Percentiles rank a stretch among this genome's conserved stretches.
Conservation (phyloP, 2,329 filamentous ascomycete species). For the Chalaropsis thielavioides region DNA sequence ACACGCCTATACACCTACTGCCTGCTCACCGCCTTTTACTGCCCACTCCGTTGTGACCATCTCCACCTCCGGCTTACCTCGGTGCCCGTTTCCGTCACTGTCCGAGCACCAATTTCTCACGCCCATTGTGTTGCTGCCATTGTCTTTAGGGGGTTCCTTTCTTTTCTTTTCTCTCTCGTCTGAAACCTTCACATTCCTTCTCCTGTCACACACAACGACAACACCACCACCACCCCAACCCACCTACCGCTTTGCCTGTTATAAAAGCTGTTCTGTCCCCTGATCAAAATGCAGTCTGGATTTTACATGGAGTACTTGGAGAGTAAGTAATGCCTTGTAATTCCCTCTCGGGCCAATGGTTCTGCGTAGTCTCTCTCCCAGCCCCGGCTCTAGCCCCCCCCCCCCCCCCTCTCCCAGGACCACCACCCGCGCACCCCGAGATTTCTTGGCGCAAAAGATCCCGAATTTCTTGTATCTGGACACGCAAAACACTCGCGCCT, state of each 20-base stretch:
- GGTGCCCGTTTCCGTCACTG: not conserved
- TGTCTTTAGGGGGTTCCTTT: not conserved
- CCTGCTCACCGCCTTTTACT: not conserved
- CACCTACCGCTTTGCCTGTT: not conserved
- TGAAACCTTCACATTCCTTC: no score
- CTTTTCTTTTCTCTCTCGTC: no score
- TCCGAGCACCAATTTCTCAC: not conserved
- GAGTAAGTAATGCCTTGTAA: slow-evolving; percentile 39
- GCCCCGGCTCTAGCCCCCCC: not conserved
- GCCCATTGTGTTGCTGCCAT: not conserved
- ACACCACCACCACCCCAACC: not conserved
- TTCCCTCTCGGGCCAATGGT: not conserved
- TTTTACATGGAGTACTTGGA: slow-evolving; percentile 62
- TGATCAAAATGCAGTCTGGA: slow-evolving; percentile 24
- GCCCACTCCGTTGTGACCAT: not conserved
- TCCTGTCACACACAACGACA: no score
- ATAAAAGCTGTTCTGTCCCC: not conserved
- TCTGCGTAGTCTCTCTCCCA: not conserved
- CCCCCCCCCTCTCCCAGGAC: no score
- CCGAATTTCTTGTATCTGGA: no score
- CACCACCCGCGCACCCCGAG: no score
- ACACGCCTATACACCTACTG: not conserved
- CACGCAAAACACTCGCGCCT: no score
- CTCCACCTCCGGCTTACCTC: not conserved
- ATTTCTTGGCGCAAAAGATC: no score